Base-by-base conservation (phyloP, 768 basidiomycete species). In the Mycena pura region DNA sequence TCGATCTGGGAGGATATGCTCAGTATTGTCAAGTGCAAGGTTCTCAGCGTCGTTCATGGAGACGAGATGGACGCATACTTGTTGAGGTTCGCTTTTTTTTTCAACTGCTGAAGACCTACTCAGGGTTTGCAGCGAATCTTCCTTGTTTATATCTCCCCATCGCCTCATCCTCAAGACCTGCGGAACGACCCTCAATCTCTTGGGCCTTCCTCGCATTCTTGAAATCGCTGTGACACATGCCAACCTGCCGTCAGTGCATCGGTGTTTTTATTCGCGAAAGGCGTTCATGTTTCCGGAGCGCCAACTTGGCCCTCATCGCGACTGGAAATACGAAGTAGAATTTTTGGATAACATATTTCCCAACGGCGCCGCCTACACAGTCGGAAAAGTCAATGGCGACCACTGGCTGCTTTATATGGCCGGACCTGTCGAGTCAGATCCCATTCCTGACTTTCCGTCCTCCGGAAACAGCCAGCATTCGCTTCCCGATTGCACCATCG, bases 231-330 rank as follows among this genome's bases (percentile, higher is more conserved):
- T 85, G 32, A 78, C 81, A 7, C 78, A 90, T 36, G 91, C 89
- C 11, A 81, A 84, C 48, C 76, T 94, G 61, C 79, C 79, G 24
- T 81, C 84, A 31, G 93, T 98, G 29, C 86, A 94, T 75, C 87
- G 94, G 62, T 95, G 92, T 76, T 99, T 99, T 82, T 99, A 99
- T 79, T 97, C 95, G 39, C 89, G 96, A 68, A 99, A 99, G 77
- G 91, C 92, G 7, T 99, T 99, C 85, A 98, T 99, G 92, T 99
- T 98, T 76, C 97, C 97, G 8, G 97, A 99, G 74, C 87, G 92
- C 22, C 97, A 99, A 72, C 79, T 80, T 21, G 96, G 95, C 4
- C 96, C 95, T 15, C 97, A 99, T 77, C 82, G 87, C 57, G 92
- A 95, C 69, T 99, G 97, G 97, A 86, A 86, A 60, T 85, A 92